These are phyloP conservation scores for Arabidopsis hybrid DNA, from an alignment of 441 rosid genomes.

Conservation along the genomic window DNA sequence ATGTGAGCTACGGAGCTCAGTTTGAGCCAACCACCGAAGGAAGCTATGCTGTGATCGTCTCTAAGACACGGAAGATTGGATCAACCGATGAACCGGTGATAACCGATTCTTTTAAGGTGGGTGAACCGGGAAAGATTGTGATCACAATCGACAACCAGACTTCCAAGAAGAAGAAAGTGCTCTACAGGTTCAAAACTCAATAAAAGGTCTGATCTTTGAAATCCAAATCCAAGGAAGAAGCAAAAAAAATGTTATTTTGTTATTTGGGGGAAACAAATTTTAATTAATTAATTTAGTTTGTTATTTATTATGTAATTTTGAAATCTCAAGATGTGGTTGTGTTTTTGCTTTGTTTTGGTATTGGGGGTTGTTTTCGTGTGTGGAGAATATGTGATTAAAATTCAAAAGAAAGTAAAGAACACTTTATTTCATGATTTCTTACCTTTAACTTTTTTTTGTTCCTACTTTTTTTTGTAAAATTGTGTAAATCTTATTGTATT, in stretches of 20 bases:
- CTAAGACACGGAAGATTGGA: conserved; percentile 56
- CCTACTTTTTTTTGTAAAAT: conserved; percentile 48
- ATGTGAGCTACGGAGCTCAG: conserved; percentile 70
- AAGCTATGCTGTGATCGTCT: conserved; percentile 69
- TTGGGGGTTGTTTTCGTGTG: conserved; percentile 44
- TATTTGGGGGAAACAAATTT: conserved; percentile 24
- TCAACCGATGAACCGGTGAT: conserved; percentile 59
- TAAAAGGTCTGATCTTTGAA: conserved; percentile 41
- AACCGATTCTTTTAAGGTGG: conserved; percentile 55
- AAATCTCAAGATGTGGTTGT: conserved; percentile 47
- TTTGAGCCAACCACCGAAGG: conserved; percentile 59
- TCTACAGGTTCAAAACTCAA: conserved; percentile 68
- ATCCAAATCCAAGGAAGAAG: conserved; percentile 14
- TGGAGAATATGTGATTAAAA: conserved; percentile 42
- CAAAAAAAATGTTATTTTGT: conserved; percentile 19
- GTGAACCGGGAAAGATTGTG: conserved; percentile 65
- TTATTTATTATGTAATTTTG: conserved; percentile 40
- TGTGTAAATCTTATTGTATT: conserved; percentile 50
- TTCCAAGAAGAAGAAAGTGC: conserved; percentile 72
- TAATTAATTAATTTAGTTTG: conserved; percentile 33
- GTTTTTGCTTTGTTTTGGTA: conserved; percentile 44
- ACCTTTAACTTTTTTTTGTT: conserved; percentile 36
- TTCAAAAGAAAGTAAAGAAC: conserved; percentile 24
- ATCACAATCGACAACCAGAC: conserved; percentile 67
- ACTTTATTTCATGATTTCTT: conserved; percentile 37